These are phyloP conservation scores for Tanacetum coccineum DNA, from an alignment of 129 eudicot genomes.

Conservation along the genomic window DNA sequence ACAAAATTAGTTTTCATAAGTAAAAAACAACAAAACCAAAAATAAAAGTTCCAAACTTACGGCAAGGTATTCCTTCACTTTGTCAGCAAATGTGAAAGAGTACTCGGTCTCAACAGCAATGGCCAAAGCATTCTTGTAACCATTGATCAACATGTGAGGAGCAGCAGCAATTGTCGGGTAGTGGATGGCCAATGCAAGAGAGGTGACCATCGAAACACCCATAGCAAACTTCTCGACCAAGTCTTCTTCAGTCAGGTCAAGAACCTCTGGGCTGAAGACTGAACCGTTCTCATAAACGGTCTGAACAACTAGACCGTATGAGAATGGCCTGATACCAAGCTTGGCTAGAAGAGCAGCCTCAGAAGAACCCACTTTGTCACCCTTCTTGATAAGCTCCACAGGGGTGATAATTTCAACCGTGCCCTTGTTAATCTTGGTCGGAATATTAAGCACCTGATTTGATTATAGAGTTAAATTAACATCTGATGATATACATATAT, in stretches of 20 bases:
- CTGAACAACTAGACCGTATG: slow-evolving; percentile 51
- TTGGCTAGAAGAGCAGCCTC: slow-evolving; percentile 47
- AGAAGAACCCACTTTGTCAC: slow-evolving; percentile 3
- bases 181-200: slow-evolving; percentile 42
- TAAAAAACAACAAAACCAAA: neutral
- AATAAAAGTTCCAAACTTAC: slow-evolving; percentile 19
- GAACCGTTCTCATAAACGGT: slow-evolving; percentile 59
- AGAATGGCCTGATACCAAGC: slow-evolving; percentile 71
- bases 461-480: neutral
- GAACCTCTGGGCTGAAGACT: slow-evolving; percentile 65
- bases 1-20: neutral
- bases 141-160: slow-evolving; percentile 70
- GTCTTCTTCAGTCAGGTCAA: slow-evolving; percentile 58
- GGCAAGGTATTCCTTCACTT: slow-evolving; percentile 63
- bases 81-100: slow-evolving; percentile 54
- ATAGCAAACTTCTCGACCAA: slow-evolving; percentile 52
- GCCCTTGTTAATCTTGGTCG: slow-evolving; percentile 7
- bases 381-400: slow-evolving; percentile 8
- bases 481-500: neutral
- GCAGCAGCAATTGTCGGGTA: slow-evolving; percentile 74
- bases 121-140: slow-evolving; percentile 62
- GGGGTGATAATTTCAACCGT: neutral
- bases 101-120: slow-evolving; percentile 59
- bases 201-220: slow-evolving; percentile 58
- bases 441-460: neutral